Evolutionary conservation across 768 basidiomycete genomes (phyloP), one percentile per base, ranked within the genome.

Genomic region (Suillus bovinus): DNA sequence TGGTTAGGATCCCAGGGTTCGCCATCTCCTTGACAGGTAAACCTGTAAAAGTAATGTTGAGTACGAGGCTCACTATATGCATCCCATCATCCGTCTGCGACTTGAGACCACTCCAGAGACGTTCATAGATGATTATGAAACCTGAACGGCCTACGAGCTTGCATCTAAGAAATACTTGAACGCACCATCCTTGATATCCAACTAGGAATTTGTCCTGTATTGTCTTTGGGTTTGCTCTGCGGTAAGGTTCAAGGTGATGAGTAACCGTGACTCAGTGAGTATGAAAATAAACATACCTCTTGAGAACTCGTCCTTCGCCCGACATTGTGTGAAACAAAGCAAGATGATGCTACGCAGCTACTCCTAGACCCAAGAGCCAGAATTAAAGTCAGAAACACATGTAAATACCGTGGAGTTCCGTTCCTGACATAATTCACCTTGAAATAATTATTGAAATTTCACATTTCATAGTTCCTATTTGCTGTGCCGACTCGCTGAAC

Each of bases 181-280:
- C 84, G 61, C 59, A 91, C 92, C 92, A 94, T 72, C 91, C 93
- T 75, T 94, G 93, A 72, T 94, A 94, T 39, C 92, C 92, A 0
- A 93, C 89, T 34, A 94, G 74, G 67, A 93, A 86, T 70, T 94
- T 94, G 76, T 91, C 84, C 61, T 91, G 89, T 53, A 94, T 91
- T 11, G 90, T 91, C 6, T 81, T 82, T 29, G 92, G 85, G 70
- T 90, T 81, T 11, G 88, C 87, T 65, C 89, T 81, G 60, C 27
- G n/a, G 29, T 46, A 24, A 55, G 6, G 22, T 39, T 47, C 8
- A 55, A 49, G 50, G 50, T 20, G 20, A 52, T 49, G 17, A 65
- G 47, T n/a, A 31, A 31, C 33, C 33, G 33, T 34, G 33, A 34
- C 49, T 10, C 31, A 31, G 20, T 20, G 16, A 33, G 5, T n/a